These are phyloP conservation scores for Fistulinella prunicolor DNA, from an alignment of 768 basidiomycete species.

Conservation along the genomic window DNA sequence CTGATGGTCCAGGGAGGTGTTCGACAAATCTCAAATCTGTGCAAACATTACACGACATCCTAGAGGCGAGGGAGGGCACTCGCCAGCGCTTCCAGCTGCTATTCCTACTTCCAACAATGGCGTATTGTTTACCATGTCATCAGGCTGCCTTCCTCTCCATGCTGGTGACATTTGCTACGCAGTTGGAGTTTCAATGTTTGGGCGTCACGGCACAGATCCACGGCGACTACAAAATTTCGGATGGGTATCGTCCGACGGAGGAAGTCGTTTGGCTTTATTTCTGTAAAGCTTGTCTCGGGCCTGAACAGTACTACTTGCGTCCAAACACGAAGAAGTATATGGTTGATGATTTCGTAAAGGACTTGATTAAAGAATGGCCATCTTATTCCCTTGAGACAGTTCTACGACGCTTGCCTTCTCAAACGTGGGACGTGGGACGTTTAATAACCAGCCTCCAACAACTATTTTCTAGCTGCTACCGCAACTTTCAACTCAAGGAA, in stretches of 20 bases:
- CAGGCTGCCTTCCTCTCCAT: slow-evolving; percentile 20
- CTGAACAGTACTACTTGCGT: not conserved
- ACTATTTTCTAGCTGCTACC: slow-evolving; percentile 14
- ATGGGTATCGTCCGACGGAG: slow-evolving; percentile 10
- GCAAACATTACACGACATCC: not conserved
- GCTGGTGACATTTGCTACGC: slow-evolving; percentile 28
- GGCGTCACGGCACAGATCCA: slow-evolving; percentile 1
- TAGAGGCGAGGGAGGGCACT: not conserved
- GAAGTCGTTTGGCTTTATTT: not conserved
- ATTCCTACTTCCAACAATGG: slow-evolving; percentile 7
- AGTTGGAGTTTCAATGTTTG: not conserved
- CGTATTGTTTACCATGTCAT: slow-evolving; percentile 15
- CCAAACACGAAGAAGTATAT: not conserved
- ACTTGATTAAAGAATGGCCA: slow-evolving; percentile 13
- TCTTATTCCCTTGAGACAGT: not conserved
- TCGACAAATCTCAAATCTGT: not conserved
- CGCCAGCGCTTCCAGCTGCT: not conserved
- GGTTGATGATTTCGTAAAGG: not conserved
- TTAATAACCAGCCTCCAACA: not conserved
- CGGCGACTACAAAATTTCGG: slow-evolving; percentile 3
- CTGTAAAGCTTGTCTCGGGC: not conserved
- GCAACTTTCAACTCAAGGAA: slow-evolving; percentile 5
- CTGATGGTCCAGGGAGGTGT: not conserved
- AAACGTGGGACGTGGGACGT: not conserved
- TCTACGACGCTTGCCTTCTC: not conserved